A percentile compares a stretch with the other conserved stretches of the same genome.
Conservation (phyloP, 108 stramenopile species). For the Cyclotella kingstonii region DNA sequence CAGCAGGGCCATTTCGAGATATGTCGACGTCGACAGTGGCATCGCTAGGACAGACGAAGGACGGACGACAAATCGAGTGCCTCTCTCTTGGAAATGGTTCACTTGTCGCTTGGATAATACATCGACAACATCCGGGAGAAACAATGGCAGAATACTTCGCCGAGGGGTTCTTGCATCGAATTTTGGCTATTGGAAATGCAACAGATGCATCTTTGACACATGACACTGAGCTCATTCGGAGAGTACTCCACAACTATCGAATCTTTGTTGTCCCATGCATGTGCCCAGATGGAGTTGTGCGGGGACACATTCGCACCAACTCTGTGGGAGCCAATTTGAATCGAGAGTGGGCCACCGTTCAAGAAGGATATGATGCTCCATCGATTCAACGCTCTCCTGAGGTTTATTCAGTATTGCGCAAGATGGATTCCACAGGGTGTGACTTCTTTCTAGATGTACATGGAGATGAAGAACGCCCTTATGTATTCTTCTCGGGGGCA, state of each 20-base stretch:
- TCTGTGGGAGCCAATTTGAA: conserved; percentile 81
- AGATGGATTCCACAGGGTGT: conserved; percentile 78
- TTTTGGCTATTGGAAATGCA: conserved; percentile 48
- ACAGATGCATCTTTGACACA: conserved; percentile 47
- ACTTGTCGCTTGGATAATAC: conserved; percentile 71
- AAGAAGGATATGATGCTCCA: conserved; percentile 70
- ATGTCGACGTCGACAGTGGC: neutral
- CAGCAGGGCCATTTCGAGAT: too few species aligned
- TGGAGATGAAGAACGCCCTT: conserved; percentile 86
- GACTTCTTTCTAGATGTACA: conserved; percentile 83
- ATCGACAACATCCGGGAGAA: conserved; percentile 84
- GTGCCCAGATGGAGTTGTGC: conserved; percentile 79
- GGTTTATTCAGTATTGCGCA: conserved; percentile 71
- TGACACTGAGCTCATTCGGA: conserved; percentile 36
- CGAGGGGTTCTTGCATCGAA: conserved; percentile 62
- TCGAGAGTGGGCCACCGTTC: conserved; percentile 71
- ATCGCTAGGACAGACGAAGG: conserved; percentile 63
- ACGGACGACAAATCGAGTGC: conserved; percentile 75
- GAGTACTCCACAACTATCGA: too few species aligned
- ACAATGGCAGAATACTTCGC: conserved; percentile 75
- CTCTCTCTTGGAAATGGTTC: conserved; percentile 62
- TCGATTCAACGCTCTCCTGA: conserved; percentile 80
- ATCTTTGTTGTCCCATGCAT: conserved; percentile 89
- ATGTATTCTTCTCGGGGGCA: conserved; percentile 76
- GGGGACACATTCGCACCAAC: conserved; percentile 81